Conservation (phyloP, 495 filamentous ascomycete species). For the Hypoxylon trugodes region DNA sequence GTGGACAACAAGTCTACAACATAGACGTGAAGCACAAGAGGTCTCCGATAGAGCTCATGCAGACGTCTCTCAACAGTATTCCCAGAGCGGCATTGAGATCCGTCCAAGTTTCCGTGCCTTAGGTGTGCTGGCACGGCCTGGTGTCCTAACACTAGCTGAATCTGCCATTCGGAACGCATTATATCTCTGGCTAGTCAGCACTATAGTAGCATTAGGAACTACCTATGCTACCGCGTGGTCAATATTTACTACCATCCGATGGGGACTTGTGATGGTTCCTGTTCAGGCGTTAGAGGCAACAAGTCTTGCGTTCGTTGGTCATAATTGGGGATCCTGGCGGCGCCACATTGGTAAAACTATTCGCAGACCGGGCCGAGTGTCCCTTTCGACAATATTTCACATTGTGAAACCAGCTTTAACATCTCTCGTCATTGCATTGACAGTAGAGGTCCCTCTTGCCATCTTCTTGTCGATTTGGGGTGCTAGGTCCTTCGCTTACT, state of each 20-base stretch:
- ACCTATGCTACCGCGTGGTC: conserved; percentile 79
- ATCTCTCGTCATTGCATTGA: conserved; percentile 60
- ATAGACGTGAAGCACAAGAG: background rate
- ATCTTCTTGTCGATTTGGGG: conserved; percentile 69
- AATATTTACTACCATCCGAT: conserved; percentile 80
- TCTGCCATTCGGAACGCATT: conserved; percentile 73
- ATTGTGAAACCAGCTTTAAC: conserved; percentile 65
- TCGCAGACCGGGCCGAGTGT: conserved; percentile 48
- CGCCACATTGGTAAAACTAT: conserved; percentile 46
- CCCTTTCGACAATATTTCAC: conserved; percentile 46
- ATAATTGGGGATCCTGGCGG: conserved; percentile 71
- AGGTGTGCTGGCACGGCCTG: conserved; percentile 62
- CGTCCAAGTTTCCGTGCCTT: conserved; percentile 56
- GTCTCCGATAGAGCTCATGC: background rate
- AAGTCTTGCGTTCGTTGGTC: conserved; percentile 70
- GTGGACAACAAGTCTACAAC: conserved; percentile 45
- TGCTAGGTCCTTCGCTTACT: conserved; percentile 66
- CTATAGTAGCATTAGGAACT: conserved; percentile 67
- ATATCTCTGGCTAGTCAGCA: conserved; percentile 76
- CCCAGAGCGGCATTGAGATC: conserved; percentile 14
- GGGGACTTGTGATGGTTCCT: conserved; percentile 80
- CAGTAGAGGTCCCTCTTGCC: conserved; percentile 69
- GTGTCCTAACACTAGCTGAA: conserved; percentile 66
- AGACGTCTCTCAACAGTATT: background rate
- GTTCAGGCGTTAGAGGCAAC: conserved; percentile 73